phyloP scores from a whole-genome alignment of 176 grass and related monocot species.

The Leersia perrieri region DNA sequence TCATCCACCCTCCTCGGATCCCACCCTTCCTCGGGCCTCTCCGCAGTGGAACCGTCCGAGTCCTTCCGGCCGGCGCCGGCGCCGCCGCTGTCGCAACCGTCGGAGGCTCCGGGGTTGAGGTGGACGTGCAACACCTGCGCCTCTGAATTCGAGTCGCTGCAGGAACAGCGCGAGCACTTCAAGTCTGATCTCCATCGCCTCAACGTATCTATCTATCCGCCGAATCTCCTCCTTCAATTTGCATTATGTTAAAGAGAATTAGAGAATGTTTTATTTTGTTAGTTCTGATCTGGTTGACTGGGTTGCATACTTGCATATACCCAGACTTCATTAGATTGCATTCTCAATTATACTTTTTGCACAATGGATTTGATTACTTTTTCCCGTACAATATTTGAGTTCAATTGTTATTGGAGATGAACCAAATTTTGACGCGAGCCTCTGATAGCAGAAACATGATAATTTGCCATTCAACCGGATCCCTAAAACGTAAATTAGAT shows the following conservation, averaged over 20 bases:
- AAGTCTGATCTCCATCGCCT: constrained; percentile 94
- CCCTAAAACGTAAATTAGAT: not conserved
- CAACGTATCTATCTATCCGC: constrained; percentile 60
- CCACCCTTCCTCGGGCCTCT: constrained; percentile 33
- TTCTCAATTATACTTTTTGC: not conserved
- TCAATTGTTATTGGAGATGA: not conserved
- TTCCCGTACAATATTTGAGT: not conserved
- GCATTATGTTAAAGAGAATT: not conserved
- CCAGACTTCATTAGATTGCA: not conserved
- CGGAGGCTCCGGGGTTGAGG: constrained; percentile 35
- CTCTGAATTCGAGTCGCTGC: constrained; percentile 79
- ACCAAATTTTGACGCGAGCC: not conserved
- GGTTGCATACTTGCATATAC: not conserved
- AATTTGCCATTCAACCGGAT: not conserved
- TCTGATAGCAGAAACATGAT: not conserved
- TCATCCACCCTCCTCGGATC: constrained; percentile 43
- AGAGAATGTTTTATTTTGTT: not conserved
- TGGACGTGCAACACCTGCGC: constrained; percentile 93
- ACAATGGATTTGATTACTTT: not conserved
- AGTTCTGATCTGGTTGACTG: not conserved
- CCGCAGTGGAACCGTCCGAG: constrained; percentile 29
- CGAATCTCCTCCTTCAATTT: not conserved
- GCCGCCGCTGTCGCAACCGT: constrained; percentile 20
- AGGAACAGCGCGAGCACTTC: constrained; percentile 93
- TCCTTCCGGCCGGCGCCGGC: constrained; percentile 17